Evolutionary conservation across 257 asterid species (phyloP).

Genomic region (Forsythia viridissima): DNA sequence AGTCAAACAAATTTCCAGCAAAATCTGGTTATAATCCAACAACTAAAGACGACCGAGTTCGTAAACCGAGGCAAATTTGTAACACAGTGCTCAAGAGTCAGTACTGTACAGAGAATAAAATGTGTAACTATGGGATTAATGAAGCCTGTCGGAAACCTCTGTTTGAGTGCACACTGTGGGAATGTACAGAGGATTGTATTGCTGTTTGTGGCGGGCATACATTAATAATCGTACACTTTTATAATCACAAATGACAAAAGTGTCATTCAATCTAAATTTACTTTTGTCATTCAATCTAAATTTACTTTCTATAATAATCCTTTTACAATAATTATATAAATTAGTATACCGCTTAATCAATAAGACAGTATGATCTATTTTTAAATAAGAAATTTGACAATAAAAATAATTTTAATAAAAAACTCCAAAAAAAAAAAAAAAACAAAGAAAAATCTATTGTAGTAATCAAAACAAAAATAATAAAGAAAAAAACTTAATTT

Average conservation of each 20-base stretch:
- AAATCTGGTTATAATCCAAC: slow-evolving; percentile 23
- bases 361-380: no score
- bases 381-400: no score
- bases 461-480: no score
- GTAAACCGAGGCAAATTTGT: slow-evolving; percentile 20
- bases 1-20: background rate
- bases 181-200: background rate
- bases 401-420: no score
- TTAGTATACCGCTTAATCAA: no score
- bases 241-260: background rate
- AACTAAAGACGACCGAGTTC: slow-evolving; percentile 22
- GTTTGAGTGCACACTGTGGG: background rate
- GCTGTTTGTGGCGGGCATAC: background rate
- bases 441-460: no score
- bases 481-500: no score
- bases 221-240: background rate
- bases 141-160: slow-evolving; percentile 28
- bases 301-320: background rate
- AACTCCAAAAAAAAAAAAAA: no score
- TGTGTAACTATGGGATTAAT: slow-evolving; percentile 16
- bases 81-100: slow-evolving; percentile 10
- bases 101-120: slow-evolving; percentile 35
- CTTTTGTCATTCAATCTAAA: background rate
- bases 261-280: background rate
- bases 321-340: background rate